Conservation (phyloP, 768 basidiomycete species). For the Neoboletus subvelutipes region DNA sequence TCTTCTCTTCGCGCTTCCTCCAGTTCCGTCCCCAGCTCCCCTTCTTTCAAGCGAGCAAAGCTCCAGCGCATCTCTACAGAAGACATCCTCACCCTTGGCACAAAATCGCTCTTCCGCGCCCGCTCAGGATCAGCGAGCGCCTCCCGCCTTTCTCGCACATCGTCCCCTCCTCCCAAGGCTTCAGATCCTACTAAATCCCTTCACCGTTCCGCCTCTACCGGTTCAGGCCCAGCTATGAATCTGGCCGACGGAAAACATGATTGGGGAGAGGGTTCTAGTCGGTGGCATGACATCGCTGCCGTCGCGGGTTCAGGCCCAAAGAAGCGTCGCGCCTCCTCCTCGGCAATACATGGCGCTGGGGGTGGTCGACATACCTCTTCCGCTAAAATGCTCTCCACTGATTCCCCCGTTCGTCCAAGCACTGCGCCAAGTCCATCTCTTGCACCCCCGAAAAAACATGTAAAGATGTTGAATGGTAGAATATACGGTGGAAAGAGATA, state of each 20-base stretch:
- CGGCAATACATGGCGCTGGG: slow-evolving; percentile 25
- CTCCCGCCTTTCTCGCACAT: slow-evolving; percentile 1
- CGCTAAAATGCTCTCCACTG: slow-evolving; percentile 2
- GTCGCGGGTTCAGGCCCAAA: slow-evolving; percentile 5
- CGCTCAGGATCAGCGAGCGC: slow-evolving; percentile 19
- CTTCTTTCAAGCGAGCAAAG: slow-evolving; percentile 6
- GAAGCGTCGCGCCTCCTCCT: slow-evolving; percentile 26
- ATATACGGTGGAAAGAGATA: slow-evolving; percentile 62
- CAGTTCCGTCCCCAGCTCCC: slow-evolving; percentile 17
- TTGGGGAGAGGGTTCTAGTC: slow-evolving; percentile 2
- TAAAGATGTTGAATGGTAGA: slow-evolving; percentile 81
- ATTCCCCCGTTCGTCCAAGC: slow-evolving; percentile 1
- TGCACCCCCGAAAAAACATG: slow-evolving; percentile 31
- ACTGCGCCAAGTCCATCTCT: slow-evolving; percentile 9
- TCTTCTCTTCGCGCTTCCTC: slow-evolving; percentile 15
- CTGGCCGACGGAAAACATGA: not conserved
- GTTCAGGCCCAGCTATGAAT: slow-evolving; percentile 10
- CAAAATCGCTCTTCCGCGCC: slow-evolving; percentile 31
- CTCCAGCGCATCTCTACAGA: slow-evolving; percentile 28
- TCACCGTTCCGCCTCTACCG: slow-evolving; percentile 22
- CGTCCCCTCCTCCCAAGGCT: slow-evolving; percentile 18
- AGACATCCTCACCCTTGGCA: slow-evolving; percentile 30
- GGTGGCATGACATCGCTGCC: not conserved
- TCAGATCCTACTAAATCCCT: slow-evolving; percentile 5
- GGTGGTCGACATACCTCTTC: slow-evolving; percentile 30